A percentile compares a stretch with the other conserved stretches of the same genome.
Evolutionary conservation across 768 basidiomycete genomes (phyloP).

Genomic region (Rhodotorula paludigena): DNA sequence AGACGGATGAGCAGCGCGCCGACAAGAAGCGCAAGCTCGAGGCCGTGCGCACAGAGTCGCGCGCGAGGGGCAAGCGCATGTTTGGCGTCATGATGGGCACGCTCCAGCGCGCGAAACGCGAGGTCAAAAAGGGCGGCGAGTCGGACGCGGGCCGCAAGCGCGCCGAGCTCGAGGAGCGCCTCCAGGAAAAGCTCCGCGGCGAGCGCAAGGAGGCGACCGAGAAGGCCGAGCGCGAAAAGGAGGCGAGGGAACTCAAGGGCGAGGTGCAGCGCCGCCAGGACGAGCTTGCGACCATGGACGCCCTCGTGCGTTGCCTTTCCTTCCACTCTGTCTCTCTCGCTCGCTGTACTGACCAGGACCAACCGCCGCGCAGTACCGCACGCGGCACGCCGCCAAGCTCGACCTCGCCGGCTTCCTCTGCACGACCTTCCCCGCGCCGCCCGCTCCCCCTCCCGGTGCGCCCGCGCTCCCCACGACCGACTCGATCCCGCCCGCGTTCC

Average conservation of each 20-base stretch:
- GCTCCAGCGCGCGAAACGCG: conserved; percentile 21
- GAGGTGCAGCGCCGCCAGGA: conserved; percentile 35
- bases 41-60: conserved; percentile 8
- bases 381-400: conserved; percentile 37
- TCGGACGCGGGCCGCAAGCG: conserved; percentile 24
- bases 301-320: conserved; percentile 25
- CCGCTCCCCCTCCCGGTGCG: conserved; percentile 12
- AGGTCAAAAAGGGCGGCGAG: neutral
- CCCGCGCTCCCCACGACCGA: too few species aligned
- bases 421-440: conserved; percentile 34
- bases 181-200: conserved; percentile 30
- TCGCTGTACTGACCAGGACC: neutral
- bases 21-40: neutral
- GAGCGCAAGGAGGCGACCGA: conserved; percentile 23
- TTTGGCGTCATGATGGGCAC: conserved; percentile 33
- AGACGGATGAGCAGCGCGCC: conserved; percentile 2
- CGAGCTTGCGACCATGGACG: conserved; percentile 22
- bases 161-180: conserved; percentile 35
- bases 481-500: neutral
- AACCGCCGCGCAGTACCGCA: conserved; percentile 33
- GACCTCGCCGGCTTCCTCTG: conserved; percentile 41
- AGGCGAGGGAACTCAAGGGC: conserved; percentile 24
- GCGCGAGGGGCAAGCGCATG: conserved; percentile 22
- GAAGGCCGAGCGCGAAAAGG: conserved; percentile 14
- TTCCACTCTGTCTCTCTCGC: neutral